These are phyloP conservation scores for Vigna trinervia DNA, from an alignment of 306 rosid species.

Conservation along the genomic window DNA sequence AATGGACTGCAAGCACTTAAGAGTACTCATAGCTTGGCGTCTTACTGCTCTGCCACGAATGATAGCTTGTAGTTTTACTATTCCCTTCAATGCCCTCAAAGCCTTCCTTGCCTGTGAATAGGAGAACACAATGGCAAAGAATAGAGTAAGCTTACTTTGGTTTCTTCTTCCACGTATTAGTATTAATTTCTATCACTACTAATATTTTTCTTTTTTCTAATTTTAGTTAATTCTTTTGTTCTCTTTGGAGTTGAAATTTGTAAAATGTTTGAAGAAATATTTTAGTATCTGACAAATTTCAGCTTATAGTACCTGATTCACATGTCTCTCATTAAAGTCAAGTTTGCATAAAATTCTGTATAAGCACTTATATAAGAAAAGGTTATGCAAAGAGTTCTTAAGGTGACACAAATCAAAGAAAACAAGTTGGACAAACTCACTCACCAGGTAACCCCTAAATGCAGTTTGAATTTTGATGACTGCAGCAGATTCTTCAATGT, in stretches of 20 bases:
- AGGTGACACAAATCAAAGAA: background rate
- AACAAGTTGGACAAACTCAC: conserved; percentile 60
- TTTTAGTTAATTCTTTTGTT: background rate
- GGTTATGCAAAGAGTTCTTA: conserved; percentile 16
- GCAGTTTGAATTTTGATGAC: conserved; percentile 81
- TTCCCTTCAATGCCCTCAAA: conserved; percentile 87
- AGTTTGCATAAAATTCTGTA: background rate
- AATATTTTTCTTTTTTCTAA: background rate
- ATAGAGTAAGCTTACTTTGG: conserved; percentile 3
- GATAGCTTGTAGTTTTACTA: conserved; percentile 95
- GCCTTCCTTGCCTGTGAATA: conserved; percentile 84
- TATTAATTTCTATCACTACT: background rate
- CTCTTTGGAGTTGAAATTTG: background rate
- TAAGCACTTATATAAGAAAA: background rate
- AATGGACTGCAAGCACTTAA: conserved; percentile 87
- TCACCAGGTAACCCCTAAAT: conserved; percentile 87
- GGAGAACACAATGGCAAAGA: background rate
- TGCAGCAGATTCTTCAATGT: conserved; percentile 56
- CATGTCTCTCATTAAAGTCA: conserved; percentile 1
- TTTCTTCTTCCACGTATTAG: conserved; percentile 10
- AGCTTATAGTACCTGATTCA: conserved; percentile 8
- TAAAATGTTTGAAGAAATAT: background rate
- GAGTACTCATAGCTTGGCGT: conserved; percentile 85
- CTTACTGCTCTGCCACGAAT: conserved; percentile 92
- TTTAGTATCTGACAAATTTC: background rate